Conservation (phyloP, 164 flowering plant genomes). For the Chloranthus sessilifolius region DNA sequence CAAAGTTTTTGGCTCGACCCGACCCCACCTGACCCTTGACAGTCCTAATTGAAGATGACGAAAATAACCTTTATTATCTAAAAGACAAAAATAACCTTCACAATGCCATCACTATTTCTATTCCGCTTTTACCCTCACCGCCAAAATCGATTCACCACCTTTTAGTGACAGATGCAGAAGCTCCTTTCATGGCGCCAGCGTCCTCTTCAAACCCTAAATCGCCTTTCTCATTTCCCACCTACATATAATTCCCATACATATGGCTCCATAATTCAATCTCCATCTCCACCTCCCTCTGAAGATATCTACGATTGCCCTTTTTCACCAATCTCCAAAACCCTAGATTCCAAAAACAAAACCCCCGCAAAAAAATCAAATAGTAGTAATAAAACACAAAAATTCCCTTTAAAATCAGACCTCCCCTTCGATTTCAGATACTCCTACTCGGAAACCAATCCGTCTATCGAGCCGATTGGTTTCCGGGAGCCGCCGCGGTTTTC, state of each 20-base stretch:
- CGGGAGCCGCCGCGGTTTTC: conserved; percentile 81
- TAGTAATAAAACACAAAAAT: neutral
- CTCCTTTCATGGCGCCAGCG: conserved; percentile 30
- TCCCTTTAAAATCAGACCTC: conserved; percentile 45
- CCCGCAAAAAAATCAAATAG: neutral
- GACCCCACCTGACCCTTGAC: too few species aligned
- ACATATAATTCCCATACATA: too few species aligned
- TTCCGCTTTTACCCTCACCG: too few species aligned
- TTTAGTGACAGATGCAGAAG: conserved; percentile 35
- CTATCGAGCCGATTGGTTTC: conserved; percentile 59
- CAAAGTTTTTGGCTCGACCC: too few species aligned
- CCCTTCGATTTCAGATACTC: conserved; percentile 87
- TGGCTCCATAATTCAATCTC: conserved; percentile 17
- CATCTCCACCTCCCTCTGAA: conserved; percentile 17
- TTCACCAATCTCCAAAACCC: conserved; percentile 30
- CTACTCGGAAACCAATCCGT: conserved; percentile 63
- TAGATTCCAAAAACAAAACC: conserved; percentile 12
- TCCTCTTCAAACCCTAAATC: conserved; percentile 13
- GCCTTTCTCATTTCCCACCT: neutral
- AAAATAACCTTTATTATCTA: too few species aligned
- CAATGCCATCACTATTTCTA: too few species aligned
- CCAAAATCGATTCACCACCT: too few species aligned
- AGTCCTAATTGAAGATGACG: too few species aligned
- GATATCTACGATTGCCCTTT: conserved; percentile 62
- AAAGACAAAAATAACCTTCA: too few species aligned